Conservation (phyloP, 2,329 filamentous ascomycete species). For the Leptographium lundbergii region DNA sequence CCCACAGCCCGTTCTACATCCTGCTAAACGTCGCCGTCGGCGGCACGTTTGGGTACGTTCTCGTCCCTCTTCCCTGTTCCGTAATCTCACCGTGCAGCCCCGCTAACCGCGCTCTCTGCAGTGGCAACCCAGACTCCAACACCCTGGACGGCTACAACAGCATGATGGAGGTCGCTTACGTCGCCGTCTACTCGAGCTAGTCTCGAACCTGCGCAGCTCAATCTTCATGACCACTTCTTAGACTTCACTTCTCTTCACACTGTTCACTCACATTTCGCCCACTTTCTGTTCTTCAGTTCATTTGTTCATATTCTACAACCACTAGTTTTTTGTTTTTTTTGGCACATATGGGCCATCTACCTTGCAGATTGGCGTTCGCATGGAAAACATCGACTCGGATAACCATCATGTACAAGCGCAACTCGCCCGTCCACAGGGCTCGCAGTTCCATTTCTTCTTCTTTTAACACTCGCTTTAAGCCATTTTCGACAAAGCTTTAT, state of each 20-base stretch:
- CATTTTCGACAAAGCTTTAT: neutral
- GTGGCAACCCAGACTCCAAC: constrained; percentile 30
- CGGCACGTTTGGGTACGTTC: constrained; percentile 31
- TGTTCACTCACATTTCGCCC: neutral
- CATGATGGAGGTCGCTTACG: constrained; percentile 19
- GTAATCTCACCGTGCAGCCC: neutral
- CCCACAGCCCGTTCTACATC: constrained; percentile 33
- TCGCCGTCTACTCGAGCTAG: constrained; percentile 14
- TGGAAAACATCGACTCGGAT: neutral
- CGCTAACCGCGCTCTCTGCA: neutral
- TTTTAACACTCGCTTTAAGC: neutral
- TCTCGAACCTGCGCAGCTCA: neutral
- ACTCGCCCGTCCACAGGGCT: neutral
- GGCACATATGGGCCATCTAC: neutral
- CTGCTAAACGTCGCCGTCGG: constrained; percentile 42
- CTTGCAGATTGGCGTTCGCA: neutral
- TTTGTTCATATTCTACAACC: neutral
- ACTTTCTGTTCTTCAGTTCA: neutral
- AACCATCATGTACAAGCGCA: neutral
- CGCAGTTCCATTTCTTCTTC: neutral
- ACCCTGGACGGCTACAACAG: constrained; percentile 14
- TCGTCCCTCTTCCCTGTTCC: neutral
- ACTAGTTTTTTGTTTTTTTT: too few species aligned
- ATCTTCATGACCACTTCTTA: neutral
- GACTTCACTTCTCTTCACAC: neutral